Evolutionary conservation across 441 rosid genomes (phyloP).

Genomic region (Rhodomyrtus psidioides): DNA sequence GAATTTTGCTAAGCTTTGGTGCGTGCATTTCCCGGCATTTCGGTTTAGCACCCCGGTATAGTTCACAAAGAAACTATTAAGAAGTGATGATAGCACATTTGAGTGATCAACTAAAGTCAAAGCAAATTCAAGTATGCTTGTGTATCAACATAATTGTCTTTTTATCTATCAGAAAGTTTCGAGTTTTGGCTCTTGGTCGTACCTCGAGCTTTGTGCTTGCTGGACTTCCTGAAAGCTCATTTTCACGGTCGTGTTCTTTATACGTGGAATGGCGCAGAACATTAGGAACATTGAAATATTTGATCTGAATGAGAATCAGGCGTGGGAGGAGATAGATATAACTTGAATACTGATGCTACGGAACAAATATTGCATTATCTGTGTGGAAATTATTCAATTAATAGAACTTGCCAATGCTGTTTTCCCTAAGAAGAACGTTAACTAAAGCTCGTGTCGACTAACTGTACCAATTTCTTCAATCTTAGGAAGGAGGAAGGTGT

Average conservation of each 20-base stretch:
- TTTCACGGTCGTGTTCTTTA: neutral
- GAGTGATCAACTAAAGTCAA: neutral
- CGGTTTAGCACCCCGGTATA: neutral
- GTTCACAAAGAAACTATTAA: neutral
- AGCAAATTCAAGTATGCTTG: neutral
- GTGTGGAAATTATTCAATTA: neutral
- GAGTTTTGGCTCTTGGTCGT: neutral
- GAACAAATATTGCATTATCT: neutral
- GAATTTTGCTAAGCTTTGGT: neutral
- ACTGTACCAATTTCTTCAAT: constrained; percentile 2
- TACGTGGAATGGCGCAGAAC: neutral
- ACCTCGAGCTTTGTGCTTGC: neutral
- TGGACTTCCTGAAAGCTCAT: neutral
- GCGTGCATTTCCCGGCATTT: neutral
- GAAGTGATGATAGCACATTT: neutral
- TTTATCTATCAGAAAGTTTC: neutral
- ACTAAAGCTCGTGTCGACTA: neutral
- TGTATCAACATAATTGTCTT: neutral
- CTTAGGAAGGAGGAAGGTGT: constrained; percentile 82
- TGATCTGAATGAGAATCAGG: neutral
- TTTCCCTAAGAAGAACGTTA: neutral
- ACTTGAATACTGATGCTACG: neutral
- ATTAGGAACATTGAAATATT: neutral
- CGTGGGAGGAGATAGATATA: neutral
- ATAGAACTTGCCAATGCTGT: neutral